Conservation (phyloP, 768 basidiomycete species). For the Trametes gibbosa region DNA sequence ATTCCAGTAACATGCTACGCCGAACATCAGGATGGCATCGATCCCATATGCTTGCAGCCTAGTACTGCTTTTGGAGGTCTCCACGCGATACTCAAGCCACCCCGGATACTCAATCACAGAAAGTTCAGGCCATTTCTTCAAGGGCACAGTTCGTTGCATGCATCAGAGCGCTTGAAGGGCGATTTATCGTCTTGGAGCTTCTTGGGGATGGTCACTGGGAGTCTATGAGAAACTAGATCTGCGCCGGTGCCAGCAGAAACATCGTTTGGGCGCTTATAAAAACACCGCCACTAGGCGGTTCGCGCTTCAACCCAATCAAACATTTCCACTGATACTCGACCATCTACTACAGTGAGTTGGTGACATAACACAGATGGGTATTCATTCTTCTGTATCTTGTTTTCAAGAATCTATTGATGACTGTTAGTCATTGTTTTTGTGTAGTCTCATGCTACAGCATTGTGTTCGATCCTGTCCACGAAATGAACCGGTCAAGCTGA, state of each 20-base stretch:
- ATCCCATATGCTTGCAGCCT: neutral
- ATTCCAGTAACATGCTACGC: neutral
- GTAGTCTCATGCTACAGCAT: no score
- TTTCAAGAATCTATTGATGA: no score
- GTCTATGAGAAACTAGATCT: no score
- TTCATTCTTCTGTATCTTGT: no score
- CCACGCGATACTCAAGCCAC: constrained; percentile 60
- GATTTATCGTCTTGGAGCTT: neutral
- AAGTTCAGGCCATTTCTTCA: constrained; percentile 51
- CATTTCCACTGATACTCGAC: no score
- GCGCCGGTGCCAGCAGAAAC: no score
- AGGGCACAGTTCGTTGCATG: constrained; percentile 38
- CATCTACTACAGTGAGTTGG: no score
- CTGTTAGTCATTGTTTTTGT: no score
- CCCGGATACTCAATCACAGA: constrained; percentile 43
- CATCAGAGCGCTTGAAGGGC: neutral
- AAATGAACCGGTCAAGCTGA: no score
- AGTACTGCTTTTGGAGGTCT: constrained; percentile 33
- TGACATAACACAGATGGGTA: no score
- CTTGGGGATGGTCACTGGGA: neutral
- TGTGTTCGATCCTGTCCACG: no score
- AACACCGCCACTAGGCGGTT: neutral
- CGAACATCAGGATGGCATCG: neutral
- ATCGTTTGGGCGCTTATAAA: neutral
- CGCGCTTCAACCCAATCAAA: no score